Conservation (phyloP, 2,329 filamentous ascomycete genomes). For the Trichoderma sp. region DNA sequence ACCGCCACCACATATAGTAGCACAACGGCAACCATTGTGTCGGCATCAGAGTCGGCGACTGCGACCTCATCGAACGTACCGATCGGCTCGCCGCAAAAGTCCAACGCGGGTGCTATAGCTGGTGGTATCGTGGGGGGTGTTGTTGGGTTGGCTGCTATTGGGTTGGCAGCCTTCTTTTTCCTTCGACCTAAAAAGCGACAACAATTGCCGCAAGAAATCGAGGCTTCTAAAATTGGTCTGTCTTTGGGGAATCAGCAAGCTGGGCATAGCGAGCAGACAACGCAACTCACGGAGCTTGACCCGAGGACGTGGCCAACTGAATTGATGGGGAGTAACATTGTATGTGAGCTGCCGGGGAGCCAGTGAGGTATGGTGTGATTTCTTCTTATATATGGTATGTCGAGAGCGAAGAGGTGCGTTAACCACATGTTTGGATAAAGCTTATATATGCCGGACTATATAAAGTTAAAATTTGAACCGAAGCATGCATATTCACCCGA, state of each 20-base stretch:
- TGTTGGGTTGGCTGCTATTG: too few relatives aligned
- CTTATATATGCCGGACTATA: neutral
- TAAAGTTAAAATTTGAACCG: neutral
- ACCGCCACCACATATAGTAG: neutral
- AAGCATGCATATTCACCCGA: neutral
- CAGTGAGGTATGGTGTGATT: neutral
- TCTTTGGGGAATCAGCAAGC: neutral
- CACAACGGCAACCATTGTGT: neutral
- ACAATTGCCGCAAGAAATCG: neutral
- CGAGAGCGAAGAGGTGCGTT: neutral
- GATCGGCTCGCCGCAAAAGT: neutral
- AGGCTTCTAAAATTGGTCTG: neutral
- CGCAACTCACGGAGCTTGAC: neutral
- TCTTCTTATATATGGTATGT: neutral
- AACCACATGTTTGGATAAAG: neutral
- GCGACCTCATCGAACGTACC: neutral
- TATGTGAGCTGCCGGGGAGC: neutral
- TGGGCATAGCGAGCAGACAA: neutral
- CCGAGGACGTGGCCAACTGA: accelerated
- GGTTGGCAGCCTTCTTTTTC: neutral
- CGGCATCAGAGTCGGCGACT: neutral
- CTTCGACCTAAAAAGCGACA: neutral
- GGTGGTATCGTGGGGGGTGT: neutral
- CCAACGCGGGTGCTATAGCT: neutral
- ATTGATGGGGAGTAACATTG: neutral